Base-by-base conservation (phyloP, 2,329 filamentous ascomycete species). In the Xylariales sp. region DNA sequence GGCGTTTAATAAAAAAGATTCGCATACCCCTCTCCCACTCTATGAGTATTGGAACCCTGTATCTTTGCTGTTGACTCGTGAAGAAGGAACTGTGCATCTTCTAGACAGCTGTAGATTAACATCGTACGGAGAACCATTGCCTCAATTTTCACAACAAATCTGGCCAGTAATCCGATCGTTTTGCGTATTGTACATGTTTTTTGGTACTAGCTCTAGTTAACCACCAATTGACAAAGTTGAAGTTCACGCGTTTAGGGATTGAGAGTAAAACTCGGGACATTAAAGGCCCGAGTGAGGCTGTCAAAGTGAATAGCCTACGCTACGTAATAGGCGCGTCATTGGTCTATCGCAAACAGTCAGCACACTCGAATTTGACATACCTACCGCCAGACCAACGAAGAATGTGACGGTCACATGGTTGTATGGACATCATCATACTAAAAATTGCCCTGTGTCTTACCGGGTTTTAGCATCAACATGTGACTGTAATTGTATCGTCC, bases 1-100 rank as follows among this genome's bases (percentile, higher is more conserved):
- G 71, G 71, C 71, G 71, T 73, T 72, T 23, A 62, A 59, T 10
- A 62, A 39, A 66, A 55, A 49, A 57, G 45, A 61, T 59, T 52
- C 16, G 52, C 34, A 56, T 39, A 57, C 39, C 52, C n/a, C 23
- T 54, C 46, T 50, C 39, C 56, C n/a, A 49, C 28, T 39, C 32
- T 8, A 57, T 36, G 45, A 36, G 28, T 53, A 36, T 41, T 53
- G 23, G 36, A 48, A 49, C 45, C 28, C 34, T 32, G 28, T 32
- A 30, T 39, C 46, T 54, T 12, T 41, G 56, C 10, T 16, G 39
- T 41, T 49, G 39, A 16, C 28, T 41, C 45, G 7, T 23, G 6
- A 23, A 30, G 39, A 18, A 23, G 56, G 16, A 49, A 48, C 52
- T 8, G 5, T 28, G 12, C 16, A 34, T 30, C 5, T 53, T 45